Conservation (phyloP, 2,329 filamentous ascomycete genomes). For the Aspergillus puulaauensis region DNA sequence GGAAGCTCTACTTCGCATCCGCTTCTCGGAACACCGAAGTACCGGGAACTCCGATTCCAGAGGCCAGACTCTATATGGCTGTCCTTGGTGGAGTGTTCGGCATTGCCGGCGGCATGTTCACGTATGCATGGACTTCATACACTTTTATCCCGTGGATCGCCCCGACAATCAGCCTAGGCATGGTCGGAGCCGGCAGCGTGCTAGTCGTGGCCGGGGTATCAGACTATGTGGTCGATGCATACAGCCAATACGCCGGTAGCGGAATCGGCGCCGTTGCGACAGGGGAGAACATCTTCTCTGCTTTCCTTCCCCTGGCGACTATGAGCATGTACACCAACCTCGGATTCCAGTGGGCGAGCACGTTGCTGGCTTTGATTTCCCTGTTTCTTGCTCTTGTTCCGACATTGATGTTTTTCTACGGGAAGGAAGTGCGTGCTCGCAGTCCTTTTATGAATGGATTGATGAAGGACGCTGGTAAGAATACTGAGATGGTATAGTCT, state of each 20-base stretch:
- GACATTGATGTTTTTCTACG: constrained; percentile 37
- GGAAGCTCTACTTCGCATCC: constrained; percentile 27
- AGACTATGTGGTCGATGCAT: constrained; percentile 52
- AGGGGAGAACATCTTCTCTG: constrained; percentile 44
- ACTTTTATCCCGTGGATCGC: constrained; percentile 36
- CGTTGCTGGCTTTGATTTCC: constrained; percentile 40
- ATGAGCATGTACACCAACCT: constrained; percentile 36
- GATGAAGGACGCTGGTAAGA: background rate
- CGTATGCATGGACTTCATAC: constrained; percentile 38
- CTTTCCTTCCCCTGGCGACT: constrained; percentile 44
- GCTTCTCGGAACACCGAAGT: constrained; percentile 38
- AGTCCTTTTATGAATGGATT: constrained; percentile 22
- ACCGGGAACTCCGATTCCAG: constrained; percentile 43
- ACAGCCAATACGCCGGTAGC: constrained; percentile 49
- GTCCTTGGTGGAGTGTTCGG: constrained; percentile 36
- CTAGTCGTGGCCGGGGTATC: constrained; percentile 48
- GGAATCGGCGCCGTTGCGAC: constrained; percentile 47
- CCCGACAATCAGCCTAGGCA: constrained; percentile 31
- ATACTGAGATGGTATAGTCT: background rate
- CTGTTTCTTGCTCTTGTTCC: constrained; percentile 35
- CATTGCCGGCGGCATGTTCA: constrained; percentile 37
- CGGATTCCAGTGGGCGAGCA: constrained; percentile 42
- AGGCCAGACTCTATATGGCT: constrained; percentile 44
- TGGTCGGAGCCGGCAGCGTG: constrained; percentile 43
- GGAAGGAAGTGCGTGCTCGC: constrained; percentile 29